Conservation (phyloP, 2,329 filamentous ascomycete genomes). For the Cladobotryum protrusum region DNA sequence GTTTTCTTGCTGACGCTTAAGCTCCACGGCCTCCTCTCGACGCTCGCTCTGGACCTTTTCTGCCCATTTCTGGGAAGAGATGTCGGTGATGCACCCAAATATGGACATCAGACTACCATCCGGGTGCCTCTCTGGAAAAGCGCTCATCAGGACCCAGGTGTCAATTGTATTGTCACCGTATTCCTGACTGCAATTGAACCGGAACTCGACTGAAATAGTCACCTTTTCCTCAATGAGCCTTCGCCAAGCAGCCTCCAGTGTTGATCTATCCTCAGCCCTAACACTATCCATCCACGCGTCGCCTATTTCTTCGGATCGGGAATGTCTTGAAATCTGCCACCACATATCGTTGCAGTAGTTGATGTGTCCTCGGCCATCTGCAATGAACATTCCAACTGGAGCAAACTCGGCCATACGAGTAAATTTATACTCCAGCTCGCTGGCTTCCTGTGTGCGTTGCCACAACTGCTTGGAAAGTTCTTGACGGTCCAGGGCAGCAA, state of each 20-base stretch:
- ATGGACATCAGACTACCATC: conserved; percentile 64
- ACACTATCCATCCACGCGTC: conserved; percentile 69
- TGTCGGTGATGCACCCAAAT: conserved; percentile 78
- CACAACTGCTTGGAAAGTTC: conserved; percentile 71
- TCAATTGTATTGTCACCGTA: conserved; percentile 55
- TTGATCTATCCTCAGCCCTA: conserved; percentile 56
- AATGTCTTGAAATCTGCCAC: conserved; percentile 64
- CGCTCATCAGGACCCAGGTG: conserved; percentile 73
- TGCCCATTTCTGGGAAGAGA: conserved; percentile 78
- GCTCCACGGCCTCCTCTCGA: conserved; percentile 72
- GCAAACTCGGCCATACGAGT: conserved; percentile 80
- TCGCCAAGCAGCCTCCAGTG: conserved; percentile 56
- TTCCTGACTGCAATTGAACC: conserved; percentile 64
- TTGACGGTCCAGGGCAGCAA: conserved; percentile 70
- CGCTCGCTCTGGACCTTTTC: conserved; percentile 73
- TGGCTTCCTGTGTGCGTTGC: conserved; percentile 54
- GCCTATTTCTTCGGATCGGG: conserved; percentile 50
- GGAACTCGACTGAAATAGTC: conserved; percentile 64
- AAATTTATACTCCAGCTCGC: conserved; percentile 69
- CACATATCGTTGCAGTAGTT: conserved; percentile 79
- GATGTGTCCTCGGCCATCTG: conserved; percentile 63
- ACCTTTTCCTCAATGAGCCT: conserved; percentile 55
- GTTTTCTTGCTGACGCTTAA: conserved; percentile 67
- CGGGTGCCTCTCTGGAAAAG: conserved; percentile 63
- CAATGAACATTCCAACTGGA: conserved; percentile 80